Conservation (phyloP, 2,329 filamentous ascomycete genomes). For the Colletotrichum paranaense region DNA sequence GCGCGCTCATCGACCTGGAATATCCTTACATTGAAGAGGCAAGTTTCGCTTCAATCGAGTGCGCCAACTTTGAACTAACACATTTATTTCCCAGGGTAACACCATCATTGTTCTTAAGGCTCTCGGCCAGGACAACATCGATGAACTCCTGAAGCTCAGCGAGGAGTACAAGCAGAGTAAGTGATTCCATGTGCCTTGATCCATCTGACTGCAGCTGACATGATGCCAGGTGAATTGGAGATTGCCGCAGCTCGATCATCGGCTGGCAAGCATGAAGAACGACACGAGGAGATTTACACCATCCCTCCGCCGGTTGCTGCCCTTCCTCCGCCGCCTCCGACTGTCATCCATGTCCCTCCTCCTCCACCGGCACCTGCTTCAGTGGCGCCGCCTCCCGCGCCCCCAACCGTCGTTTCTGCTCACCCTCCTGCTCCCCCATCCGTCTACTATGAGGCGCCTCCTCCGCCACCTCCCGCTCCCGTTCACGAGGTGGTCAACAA, state of each 20-base stretch:
- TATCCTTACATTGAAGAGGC: conserved; percentile 92
- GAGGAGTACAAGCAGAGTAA: conserved; percentile 77
- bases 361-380: conserved; percentile 12
- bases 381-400: conserved; percentile 46
- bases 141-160: conserved; percentile 86
- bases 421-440: conserved; percentile 41
- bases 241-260: conserved; percentile 58
- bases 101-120: conserved; percentile 86
- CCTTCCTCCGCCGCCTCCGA: conserved; percentile 42
- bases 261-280: conserved; percentile 61
- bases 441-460: conserved; percentile 47
- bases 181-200: conserved; percentile 34
- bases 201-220: neutral
- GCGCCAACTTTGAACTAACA: neutral
- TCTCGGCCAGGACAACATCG: conserved; percentile 89
- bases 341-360: conserved; percentile 35
- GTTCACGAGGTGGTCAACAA: conserved; percentile 56
- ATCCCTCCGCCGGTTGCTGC: conserved; percentile 39
- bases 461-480: conserved; percentile 44
- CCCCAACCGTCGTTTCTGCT: conserved; percentile 43
- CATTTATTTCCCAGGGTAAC: conserved; percentile 67
- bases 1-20: conserved; percentile 83
- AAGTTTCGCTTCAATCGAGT: conserved; percentile 42
- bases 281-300: conserved; percentile 55
- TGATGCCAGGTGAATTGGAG: conserved; percentile 54